A percentile compares a stretch with the other conserved stretches of the same genome.
Conservation (phyloP, 2,329 filamentous ascomycete genomes). For the Apiospora kogelbergensis region DNA sequence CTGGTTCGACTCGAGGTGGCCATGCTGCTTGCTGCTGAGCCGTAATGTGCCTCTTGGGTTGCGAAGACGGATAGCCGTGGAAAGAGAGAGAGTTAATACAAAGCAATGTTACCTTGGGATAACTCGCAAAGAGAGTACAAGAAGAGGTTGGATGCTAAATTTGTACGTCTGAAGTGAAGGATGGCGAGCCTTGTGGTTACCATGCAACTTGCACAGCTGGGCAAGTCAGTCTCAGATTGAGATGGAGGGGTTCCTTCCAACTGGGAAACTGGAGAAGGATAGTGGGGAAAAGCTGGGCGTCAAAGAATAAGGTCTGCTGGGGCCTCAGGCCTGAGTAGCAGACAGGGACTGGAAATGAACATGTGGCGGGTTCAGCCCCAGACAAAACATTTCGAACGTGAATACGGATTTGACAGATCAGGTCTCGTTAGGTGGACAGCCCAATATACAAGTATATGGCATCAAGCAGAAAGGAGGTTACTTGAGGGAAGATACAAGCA, state of each 20-base stretch:
- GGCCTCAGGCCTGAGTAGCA: too few relatives aligned
- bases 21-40: conserved; percentile 1
- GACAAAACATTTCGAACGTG: background rate
- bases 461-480: background rate
- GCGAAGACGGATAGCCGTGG: background rate
- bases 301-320: background rate
- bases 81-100: background rate
- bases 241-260: background rate
- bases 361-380: background rate
- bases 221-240: background rate
- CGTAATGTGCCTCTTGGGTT: background rate
- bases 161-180: background rate
- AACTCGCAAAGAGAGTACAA: too few relatives aligned
- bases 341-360: background rate
- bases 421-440: background rate
- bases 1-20: conserved; percentile 49
- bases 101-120: too few relatives aligned
- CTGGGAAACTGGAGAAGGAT: background rate
- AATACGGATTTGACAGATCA: background rate
- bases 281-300: background rate
- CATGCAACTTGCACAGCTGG: background rate
- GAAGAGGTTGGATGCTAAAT: background rate
- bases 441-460: background rate
- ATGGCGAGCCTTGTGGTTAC: background rate
- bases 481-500: background rate